These are phyloP conservation scores for Diddensiella transvaalensis DNA, from an alignment of 805 yeast species.

Conservation along the genomic window DNA sequence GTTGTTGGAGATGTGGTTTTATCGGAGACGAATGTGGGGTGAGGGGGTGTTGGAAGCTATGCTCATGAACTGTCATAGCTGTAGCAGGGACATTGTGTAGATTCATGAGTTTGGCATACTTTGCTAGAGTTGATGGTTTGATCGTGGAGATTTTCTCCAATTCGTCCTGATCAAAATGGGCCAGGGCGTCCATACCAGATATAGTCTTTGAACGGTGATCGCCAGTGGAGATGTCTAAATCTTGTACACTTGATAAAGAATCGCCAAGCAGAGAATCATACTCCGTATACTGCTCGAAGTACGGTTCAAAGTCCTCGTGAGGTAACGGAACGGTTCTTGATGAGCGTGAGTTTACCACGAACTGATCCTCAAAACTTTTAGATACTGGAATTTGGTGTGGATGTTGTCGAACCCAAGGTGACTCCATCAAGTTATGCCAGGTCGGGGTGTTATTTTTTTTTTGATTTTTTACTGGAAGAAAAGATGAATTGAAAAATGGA, in stretches of 20 bases:
- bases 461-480: conserved; percentile 2
- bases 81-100: conserved; percentile 20
- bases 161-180: conserved; percentile 1
- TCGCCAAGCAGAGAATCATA: conserved; percentile 54
- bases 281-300: conserved; percentile 39
- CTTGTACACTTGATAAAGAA: conserved; percentile 53
- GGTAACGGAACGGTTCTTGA: conserved; percentile 41
- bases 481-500: background rate
- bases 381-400: background rate
- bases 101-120: conserved; percentile 24
- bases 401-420: background rate
- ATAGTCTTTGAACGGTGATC: background rate
- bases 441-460: conserved; percentile 5
- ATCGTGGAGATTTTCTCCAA: conserved; percentile 9
- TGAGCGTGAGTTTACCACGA: conserved; percentile 1
- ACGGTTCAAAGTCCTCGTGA: conserved; percentile 50
- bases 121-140: conserved; percentile 25
- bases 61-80: conserved; percentile 10
- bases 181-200: background rate
- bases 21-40: conserved; percentile 21
- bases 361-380: conserved; percentile 11
- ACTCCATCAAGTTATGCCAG: conserved; percentile 1
- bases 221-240: conserved; percentile 55
- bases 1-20: conserved; percentile 1
- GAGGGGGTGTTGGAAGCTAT: conserved; percentile 8